Conservation (phyloP, 2,329 filamentous ascomycete species). For the Trichothecium roseum region DNA sequence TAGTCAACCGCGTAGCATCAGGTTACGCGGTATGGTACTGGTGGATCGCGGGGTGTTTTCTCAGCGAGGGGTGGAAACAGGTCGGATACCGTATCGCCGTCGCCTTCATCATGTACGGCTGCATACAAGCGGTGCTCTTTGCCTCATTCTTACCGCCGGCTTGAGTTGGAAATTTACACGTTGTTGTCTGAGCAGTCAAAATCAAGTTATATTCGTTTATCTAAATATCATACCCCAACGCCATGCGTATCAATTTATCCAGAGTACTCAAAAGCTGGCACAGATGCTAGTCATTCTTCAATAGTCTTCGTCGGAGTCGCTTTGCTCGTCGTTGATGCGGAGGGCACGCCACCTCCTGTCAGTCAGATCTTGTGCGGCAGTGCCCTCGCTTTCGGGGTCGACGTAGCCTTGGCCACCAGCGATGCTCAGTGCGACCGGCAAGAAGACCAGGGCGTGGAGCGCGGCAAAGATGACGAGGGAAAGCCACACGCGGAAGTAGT, state of each 20-base stretch:
- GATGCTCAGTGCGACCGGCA: conserved; percentile 81
- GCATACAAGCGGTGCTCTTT: conserved; percentile 76
- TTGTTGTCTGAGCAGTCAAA: neutral
- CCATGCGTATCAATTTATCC: neutral
- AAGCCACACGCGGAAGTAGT: conserved; percentile 97
- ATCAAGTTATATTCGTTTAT: too few species aligned
- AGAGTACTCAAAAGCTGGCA: too few species aligned
- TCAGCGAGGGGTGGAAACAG: conserved; percentile 19
- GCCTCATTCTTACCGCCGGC: conserved; percentile 78
- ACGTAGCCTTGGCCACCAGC: conserved; percentile 80
- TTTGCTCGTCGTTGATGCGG: conserved; percentile 48
- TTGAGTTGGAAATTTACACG: neutral
- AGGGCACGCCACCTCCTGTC: conserved; percentile 69
- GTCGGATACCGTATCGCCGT: conserved; percentile 35
- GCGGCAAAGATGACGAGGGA: conserved; percentile 84
- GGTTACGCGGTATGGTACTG: conserved; percentile 87
- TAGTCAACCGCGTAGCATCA: conserved; percentile 80
- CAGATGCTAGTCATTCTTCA: conserved; percentile 19
- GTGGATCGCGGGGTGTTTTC: conserved; percentile 52
- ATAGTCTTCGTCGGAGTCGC: conserved; percentile 62
- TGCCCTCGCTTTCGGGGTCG: conserved; percentile 78
- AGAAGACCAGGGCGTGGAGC: conserved; percentile 77
- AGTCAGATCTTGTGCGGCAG: conserved; percentile 80
- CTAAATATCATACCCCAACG: neutral
- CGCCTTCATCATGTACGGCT: conserved; percentile 71